A percentile compares a stretch with the other conserved stretches of the same genome.
Conservation (phyloP, 176 grass and related monocot genomes). For the Eragrostis nindensis region DNA sequence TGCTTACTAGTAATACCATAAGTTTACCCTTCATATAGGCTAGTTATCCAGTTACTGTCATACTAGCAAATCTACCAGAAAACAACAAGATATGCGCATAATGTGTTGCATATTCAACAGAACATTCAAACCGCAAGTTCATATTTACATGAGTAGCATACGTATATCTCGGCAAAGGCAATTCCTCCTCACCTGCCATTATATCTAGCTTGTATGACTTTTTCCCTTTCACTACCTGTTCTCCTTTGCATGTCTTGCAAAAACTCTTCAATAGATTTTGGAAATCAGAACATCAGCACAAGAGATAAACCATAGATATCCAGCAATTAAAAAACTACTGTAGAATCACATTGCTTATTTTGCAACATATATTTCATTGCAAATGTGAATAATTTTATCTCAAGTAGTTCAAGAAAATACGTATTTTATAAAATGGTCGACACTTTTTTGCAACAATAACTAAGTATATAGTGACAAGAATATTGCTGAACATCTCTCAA, state of each 20-base stretch:
- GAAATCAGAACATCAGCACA: conserved; percentile 27
- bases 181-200: conserved; percentile 63
- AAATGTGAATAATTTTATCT: background rate
- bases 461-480: background rate
- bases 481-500: background rate
- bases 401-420: conserved; percentile 25
- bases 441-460: background rate
- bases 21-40: conserved; percentile 6
- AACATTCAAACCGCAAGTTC: conserved; percentile 30
- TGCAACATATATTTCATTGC: conserved; percentile 3
- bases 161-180: conserved; percentile 11
- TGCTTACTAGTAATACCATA: background rate
- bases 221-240: conserved; percentile 68
- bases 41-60: background rate
- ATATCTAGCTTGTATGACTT: conserved; percentile 83
- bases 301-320: conserved; percentile 26
- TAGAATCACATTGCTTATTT: conserved; percentile 4
- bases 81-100: conserved; percentile 2
- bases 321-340: conserved; percentile 2
- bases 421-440: background rate
- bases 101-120: conserved; percentile 14
- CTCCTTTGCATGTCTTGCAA: conserved; percentile 94
- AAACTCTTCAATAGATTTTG: conserved; percentile 60
- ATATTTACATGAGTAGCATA: conserved; percentile 15
- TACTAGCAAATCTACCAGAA: background rate